Conservation (phyloP, 306 rosid genomes). For the Vigna angularis region DNA sequence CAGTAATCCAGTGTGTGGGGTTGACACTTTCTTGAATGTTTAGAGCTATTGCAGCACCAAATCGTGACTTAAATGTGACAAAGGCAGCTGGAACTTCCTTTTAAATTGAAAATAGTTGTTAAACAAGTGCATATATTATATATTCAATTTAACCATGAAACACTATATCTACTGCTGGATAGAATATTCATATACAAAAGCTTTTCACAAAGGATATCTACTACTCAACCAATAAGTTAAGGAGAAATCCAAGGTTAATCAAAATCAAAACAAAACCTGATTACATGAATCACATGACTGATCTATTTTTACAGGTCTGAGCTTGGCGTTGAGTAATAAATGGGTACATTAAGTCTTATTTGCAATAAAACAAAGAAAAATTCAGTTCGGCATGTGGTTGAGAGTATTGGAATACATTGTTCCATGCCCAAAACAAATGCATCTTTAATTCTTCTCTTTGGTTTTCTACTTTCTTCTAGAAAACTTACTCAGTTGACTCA, state of each 20-base stretch:
- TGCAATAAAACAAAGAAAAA: background rate
- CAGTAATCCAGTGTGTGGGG: constrained; percentile 83
- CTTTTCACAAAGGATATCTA: constrained; percentile 3
- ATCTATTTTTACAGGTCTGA: background rate
- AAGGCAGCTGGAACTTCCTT: constrained; percentile 89
- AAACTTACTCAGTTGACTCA: background rate
- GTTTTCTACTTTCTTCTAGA: background rate
- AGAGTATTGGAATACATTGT: background rate
- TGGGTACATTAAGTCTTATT: background rate
- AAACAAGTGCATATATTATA: constrained; percentile 37
- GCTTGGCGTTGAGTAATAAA: constrained; percentile 1
- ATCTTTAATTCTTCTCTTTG: background rate
- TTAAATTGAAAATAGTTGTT: constrained; percentile 31
- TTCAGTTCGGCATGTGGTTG: constrained; percentile 20
- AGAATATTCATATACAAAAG: constrained; percentile 10
- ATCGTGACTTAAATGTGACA: constrained; percentile 85
- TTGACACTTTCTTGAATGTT: constrained; percentile 72
- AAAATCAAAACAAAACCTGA: background rate
- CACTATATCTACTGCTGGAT: constrained; percentile 13
- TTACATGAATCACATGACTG: constrained; percentile 5
- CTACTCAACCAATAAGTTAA: constrained; percentile 9
- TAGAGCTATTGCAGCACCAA: constrained; percentile 75
- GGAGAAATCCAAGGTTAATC: constrained; percentile 12
- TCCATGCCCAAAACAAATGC: background rate
- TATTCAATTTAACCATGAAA: constrained; percentile 41